These are phyloP conservation scores for Tetrahymena borealis DNA, from an alignment of 73 alveolate genomes.

Conservation along the genomic window DNA sequence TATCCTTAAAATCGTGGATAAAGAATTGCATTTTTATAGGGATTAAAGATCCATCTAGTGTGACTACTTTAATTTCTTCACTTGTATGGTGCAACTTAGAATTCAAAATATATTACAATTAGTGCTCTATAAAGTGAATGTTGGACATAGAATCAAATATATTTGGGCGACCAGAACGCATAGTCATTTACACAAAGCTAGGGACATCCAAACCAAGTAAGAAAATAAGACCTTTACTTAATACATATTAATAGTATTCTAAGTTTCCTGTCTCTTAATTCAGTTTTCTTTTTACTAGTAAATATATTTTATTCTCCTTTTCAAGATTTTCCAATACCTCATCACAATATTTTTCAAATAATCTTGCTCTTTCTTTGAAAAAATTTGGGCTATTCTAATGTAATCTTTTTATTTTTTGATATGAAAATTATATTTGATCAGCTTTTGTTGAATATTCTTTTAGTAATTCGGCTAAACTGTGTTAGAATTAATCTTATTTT, in stretches of 20 bases:
- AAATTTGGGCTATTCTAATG: not conserved
- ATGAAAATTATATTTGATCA: not conserved
- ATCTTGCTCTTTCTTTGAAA: not conserved
- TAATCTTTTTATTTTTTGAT: not conserved
- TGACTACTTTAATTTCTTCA: not conserved
- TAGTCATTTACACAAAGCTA: not conserved
- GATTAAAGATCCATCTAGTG: not conserved
- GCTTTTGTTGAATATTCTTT: not conserved
- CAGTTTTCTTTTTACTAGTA: not conserved
- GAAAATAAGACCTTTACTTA: not conserved
- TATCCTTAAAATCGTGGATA: not conserved
- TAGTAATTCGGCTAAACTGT: not conserved
- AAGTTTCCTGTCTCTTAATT: not conserved
- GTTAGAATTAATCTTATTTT: not conserved
- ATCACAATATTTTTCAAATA: not conserved
- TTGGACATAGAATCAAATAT: not conserved
- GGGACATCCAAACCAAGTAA: not conserved
- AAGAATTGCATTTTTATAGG: not conserved
- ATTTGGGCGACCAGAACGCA: not conserved
- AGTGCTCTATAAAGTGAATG: not conserved
- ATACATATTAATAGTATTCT: not conserved
- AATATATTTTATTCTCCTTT: not conserved
- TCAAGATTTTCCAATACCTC: not conserved
- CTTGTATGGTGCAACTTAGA: not conserved
- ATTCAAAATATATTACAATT: not conserved